Evolutionary conservation across 345 rosid species (phyloP), one percentile per base, ranked within the genome.

Genomic region (Limnanthes douglasii): DNA sequence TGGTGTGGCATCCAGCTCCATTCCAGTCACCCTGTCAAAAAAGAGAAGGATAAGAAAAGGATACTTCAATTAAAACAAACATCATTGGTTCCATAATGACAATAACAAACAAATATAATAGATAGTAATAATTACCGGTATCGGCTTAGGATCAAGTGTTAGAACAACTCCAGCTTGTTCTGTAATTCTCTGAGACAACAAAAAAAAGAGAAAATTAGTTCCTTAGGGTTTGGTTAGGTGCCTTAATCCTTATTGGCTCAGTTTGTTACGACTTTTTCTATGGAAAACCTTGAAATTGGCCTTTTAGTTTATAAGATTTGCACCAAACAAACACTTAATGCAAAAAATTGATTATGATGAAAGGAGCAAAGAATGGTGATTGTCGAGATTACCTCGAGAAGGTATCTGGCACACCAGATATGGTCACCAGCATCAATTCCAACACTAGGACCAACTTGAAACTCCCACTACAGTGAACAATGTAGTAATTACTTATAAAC

Each of bases 1-100:
- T 90, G 54, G 95, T 83, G 64, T 88, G 98, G 60, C 95, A 90
- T 50, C 98, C 98, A 30, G 98, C 98, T 51, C 98, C 98, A 15
- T 90, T 90, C 98, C 95, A 83, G 50, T 90, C 98, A 41, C 98
- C 98, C 57, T 83, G 60, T 14, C 22, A 23, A 43, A 21, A 40
- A n/a, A 22, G 34, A n/a, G n/a, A n/a, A n/a, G n/a, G n/a, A n/a
- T n/a, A n/a, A n/a, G n/a, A n/a, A n/a, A n/a, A n/a, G n/a, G n/a
- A n/a, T n/a, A n/a, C n/a, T n/a, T n/a, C n/a, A n/a, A n/a, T n/a
- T n/a, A n/a, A n/a, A n/a, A n/a, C n/a, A n/a, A n/a, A n/a, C n/a
- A n/a, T n/a, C n/a, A n/a, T n/a, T n/a, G n/a, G n/a, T n/a, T n/a
- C n/a, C n/a, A n/a, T n/a, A n/a, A n/a, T n/a, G n/a, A n/a, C n/a